Base-by-base conservation (phyloP, 768 basidiomycete species). In the Termitomyces sp. region DNA sequence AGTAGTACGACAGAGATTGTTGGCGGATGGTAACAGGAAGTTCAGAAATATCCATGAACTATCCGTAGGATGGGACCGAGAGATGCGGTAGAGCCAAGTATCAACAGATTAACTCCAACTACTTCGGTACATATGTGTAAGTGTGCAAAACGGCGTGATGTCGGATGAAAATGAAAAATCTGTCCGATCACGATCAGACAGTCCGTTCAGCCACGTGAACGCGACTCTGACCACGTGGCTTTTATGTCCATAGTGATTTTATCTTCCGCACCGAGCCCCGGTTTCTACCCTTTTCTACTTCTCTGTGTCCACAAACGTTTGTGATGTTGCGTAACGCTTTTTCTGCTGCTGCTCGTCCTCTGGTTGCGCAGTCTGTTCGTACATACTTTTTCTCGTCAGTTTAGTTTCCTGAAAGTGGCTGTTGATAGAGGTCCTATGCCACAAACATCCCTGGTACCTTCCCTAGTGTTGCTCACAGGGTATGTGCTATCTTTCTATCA, bases 361-460 rank as follows among this genome's bases (percentile, higher is more conserved):
- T 75, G 44, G 61, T 78, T 47, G 60, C 73, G 16, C 80, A 82
- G 55, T 73, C 81, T 9, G 88, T 89, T 60, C 28, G 84, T 60
- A 16, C 16, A 21, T 37, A 17, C 16, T 3, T 17, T 50, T 17
- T 54, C 11, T 16, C 16, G 19, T 41, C 34, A 30, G 5, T 48
- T 6, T 44, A 17, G 42, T 23, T 34, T 25, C 27, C 51, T 55
- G 16, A 53, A n/a, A 6, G 6, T 55, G 32, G 42, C 56, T 58
- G 23, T 40, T 54, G 53, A 25, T 68, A 88, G 86, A 79, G 89
- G 68, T 68, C 81, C 51, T 62, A 58, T 55, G 90, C 88, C 35
- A 89, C 89, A 25, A 89, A 88, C 30, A 79, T 90, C 60, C 82
- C 91, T 41, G 85, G 89, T 57, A 87, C 86, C 32, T 91, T 88